Base-by-base conservation (phyloP, 352 stramenopile genomes). In the Globisporangium takayamanum region DNA sequence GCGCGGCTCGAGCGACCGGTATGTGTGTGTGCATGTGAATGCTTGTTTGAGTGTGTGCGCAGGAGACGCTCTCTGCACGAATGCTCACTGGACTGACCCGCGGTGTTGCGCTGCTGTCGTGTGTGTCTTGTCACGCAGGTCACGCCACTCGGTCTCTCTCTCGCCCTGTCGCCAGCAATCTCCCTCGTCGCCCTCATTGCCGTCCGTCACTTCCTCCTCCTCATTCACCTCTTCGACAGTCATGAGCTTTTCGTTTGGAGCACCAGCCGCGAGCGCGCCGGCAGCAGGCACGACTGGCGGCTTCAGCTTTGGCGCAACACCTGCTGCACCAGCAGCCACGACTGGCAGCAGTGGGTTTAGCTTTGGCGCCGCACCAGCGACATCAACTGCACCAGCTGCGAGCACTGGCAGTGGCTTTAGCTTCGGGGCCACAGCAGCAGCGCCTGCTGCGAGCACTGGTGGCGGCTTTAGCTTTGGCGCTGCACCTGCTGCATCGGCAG, bases 231-330 rank as follows among this genome's bases (percentile, higher is more conserved):
- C n/a, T n/a, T 16, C n/a, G 1, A 33, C 69, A 0, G 73, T 58
- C 7, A 67, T 67, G 30, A 72, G 74, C 15, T 88, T 88, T 37
- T 78, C 69, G 4, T 89, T 89, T 70, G 77, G 80, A 48, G 39
- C 11, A 60, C 39, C n/a, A 55, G 65, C 67, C 30, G 56, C 67
- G 11, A 36, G 58, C 2, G 62, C 67, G 5, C 47, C 69, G 16
- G 53, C 74, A 39, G 33, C 33, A 39, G 33, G 33, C n/a, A 48
- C 65, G 1, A 64, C 56, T 28, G 56, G 66, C 37, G 68, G 65
- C 22, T 84, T 84, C 42, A 73, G 44, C 30, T 83, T 80, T 57
- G 72, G 74, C 28, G 52, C 55, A 10, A 62, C 74, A 0, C 57
- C 65, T 4, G 54, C 28, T 57, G 63, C 66, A 12, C 16, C 66